A percentile compares a stretch with the other conserved stretches of the same genome.
These are phyloP conservation scores for Populus euphratica DNA, from an alignment of 345 rosid species.

Conservation along the genomic window DNA sequence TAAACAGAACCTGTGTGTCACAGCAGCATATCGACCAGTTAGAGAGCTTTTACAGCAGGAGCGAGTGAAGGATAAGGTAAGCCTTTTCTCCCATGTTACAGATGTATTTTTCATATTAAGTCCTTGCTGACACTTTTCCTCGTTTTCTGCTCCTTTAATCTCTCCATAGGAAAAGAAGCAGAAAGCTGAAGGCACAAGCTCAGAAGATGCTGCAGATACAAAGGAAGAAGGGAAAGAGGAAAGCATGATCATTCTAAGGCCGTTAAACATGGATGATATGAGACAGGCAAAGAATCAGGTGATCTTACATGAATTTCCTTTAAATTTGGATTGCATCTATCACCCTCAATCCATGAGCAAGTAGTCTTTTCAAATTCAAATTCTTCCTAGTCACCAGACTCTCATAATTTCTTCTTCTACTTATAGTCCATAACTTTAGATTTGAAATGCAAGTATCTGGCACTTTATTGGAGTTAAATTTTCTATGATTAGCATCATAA, in stretches of 20 bases:
- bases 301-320: background rate
- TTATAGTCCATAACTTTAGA: background rate
- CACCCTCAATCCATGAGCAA: background rate
- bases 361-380: background rate
- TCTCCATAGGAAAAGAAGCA: conserved; percentile 57
- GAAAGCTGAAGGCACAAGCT: conserved; percentile 53
- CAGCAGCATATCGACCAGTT: conserved; percentile 97
- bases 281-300: conserved; percentile 94
- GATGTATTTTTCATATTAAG: background rate
- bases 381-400: background rate
- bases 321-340: background rate
- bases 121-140: background rate
- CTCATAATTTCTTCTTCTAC: background rate
- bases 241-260: conserved; percentile 53
- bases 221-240: conserved; percentile 59
- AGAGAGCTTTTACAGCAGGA: conserved; percentile 87
- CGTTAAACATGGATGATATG: conserved; percentile 88
- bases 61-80: conserved; percentile 68
- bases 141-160: conserved; percentile 7
- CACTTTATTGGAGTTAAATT: background rate
- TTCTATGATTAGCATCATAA: background rate
- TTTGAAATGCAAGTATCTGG: background rate
- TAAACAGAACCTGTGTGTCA: conserved; percentile 81
- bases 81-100: background rate
- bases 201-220: conserved; percentile 40